Conservation (phyloP, 371 early-diverging fungal genomes). For the Quaeritorhiza haematococci region DNA sequence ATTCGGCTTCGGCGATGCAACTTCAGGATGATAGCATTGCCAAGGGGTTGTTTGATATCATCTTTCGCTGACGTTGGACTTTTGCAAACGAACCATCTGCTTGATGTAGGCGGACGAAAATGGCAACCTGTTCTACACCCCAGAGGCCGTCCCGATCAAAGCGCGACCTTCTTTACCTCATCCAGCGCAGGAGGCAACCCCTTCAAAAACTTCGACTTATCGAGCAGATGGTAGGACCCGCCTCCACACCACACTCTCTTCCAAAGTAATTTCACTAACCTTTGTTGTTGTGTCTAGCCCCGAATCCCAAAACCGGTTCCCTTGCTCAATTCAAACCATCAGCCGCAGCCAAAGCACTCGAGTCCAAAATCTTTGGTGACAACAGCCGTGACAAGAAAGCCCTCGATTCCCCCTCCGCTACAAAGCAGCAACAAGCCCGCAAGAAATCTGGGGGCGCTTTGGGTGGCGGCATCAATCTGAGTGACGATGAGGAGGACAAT, state of each 20-base stretch:
- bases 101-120: conserved; percentile 20
- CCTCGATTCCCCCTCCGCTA: conserved; percentile 12
- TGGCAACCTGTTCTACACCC: not conserved
- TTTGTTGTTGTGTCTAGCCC: not conserved
- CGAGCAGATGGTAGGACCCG: too few species aligned
- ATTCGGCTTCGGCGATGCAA: not conserved
- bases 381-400: conserved; percentile 30
- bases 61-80: not conserved
- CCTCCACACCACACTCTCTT: too few species aligned
- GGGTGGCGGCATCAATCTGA: conserved; percentile 25
- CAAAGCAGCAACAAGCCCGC: conserved; percentile 4
- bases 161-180: too few species aligned
- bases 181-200: too few species aligned
- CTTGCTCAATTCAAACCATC: not conserved
- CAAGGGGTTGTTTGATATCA: not conserved
- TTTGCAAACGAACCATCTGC: conserved; percentile 30
- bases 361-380: conserved; percentile 23
- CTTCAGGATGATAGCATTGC: not conserved
- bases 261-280: too few species aligned
- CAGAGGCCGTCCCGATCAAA: not conserved
- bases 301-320: not conserved
- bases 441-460: conserved; percentile 29
- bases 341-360: not conserved
- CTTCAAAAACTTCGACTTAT: too few species aligned
- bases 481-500: conserved; percentile 24